These are phyloP conservation scores for Castanopsis chinensis DNA, from an alignment of 306 rosid species.

Conservation along the genomic window DNA sequence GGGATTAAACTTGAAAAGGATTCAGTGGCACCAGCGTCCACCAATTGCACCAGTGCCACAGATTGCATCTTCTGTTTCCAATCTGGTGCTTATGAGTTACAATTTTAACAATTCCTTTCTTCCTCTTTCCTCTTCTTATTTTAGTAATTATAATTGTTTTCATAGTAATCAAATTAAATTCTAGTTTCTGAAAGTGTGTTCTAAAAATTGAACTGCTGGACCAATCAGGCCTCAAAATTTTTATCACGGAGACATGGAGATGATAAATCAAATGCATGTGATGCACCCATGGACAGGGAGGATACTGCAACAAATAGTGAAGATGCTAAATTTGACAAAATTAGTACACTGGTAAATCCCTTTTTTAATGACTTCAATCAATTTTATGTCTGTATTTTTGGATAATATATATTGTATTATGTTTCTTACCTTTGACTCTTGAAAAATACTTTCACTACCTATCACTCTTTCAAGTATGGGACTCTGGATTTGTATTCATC, in stretches of 20 bases:
- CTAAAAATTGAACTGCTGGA: slow-evolving; percentile 4
- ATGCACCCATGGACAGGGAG: slow-evolving; percentile 9
- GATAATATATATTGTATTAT: not conserved
- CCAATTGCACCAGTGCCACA: slow-evolving; percentile 45
- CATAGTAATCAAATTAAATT: slow-evolving; percentile 5
- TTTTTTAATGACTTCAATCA: not conserved
- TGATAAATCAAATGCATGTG: slow-evolving; percentile 17
- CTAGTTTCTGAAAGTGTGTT: slow-evolving; percentile 12
- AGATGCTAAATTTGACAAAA: slow-evolving; percentile 33
- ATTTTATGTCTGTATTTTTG: slow-evolving; percentile 6
- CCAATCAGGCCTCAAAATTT: slow-evolving; percentile 54
- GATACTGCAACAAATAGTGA: slow-evolving; percentile 29
- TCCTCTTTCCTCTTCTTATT: not conserved
- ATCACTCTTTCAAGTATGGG: not conserved
- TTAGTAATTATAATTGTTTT: not conserved
- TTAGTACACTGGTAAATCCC: slow-evolving; percentile 31
- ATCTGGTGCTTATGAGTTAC: slow-evolving; percentile 48
- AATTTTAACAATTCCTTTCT: slow-evolving; percentile 8
- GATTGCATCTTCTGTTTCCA: slow-evolving; percentile 67
- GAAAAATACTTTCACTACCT: not conserved
- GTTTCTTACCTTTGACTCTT: not conserved
- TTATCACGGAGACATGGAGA: slow-evolving; percentile 29
- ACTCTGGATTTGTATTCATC: not conserved
- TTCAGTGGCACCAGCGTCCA: slow-evolving; percentile 52
- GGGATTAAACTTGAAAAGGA: slow-evolving; percentile 38